Percentiles rank a stretch among this genome's conserved stretches.
phyloP scores from a whole-genome alignment of 164 flowering plant species.

The Nymphaea colorata region DNA sequence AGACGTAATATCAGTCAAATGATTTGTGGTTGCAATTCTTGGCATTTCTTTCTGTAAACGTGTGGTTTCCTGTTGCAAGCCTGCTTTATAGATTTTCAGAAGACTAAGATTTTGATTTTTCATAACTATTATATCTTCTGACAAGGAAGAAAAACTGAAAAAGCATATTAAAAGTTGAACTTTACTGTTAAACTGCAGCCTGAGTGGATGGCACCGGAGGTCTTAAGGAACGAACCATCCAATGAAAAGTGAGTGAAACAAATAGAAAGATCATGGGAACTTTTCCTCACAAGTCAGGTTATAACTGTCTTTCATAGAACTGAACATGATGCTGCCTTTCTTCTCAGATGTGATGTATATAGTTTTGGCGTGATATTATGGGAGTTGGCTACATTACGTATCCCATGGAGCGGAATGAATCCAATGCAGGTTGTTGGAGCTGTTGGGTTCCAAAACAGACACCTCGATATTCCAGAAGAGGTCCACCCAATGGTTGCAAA shows the following conservation, averaged over 20 bases:
- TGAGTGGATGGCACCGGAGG: constrained; percentile 99
- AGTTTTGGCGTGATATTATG: constrained; percentile 93
- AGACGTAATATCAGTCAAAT: neutral
- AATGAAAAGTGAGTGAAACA: constrained; percentile 79
- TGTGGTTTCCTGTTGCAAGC: neutral
- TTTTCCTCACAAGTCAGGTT: neutral
- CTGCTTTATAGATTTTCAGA: neutral
- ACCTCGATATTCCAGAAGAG: constrained; percentile 71
- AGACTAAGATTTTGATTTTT: neutral
- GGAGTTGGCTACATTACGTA: constrained; percentile 88
- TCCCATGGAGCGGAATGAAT: constrained; percentile 93
- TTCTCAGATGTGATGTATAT: constrained; percentile 87
- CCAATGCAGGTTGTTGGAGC: constrained; percentile 99
- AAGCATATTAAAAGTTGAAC: neutral
- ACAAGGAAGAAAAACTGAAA: too few species aligned
- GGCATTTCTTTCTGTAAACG: neutral
- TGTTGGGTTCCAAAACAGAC: constrained; percentile 88
- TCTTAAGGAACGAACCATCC: constrained; percentile 85
- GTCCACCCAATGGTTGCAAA: constrained; percentile 68
- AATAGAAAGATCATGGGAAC: neutral
- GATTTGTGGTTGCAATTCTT: neutral
- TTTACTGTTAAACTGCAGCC: constrained; percentile 49
- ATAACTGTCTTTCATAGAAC: neutral
- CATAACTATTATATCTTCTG: neutral
- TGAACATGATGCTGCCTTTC: neutral